Base-by-base conservation (phyloP, 768 basidiomycete species). In the Lactifluus subvellereus region DNA sequence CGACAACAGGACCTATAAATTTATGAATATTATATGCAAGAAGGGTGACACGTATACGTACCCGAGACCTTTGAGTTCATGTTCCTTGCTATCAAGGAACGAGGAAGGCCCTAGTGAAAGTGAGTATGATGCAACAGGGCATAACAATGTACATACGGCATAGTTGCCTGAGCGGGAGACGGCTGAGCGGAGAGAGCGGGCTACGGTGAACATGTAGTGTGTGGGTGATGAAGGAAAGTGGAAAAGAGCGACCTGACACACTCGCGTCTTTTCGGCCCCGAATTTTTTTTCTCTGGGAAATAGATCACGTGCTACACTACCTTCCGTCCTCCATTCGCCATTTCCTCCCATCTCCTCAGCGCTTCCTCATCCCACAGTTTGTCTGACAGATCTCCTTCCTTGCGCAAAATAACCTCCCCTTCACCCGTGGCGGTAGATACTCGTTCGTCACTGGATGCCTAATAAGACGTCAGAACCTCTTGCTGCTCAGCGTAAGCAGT, bases 51-150 rank as follows among this genome's bases (percentile, higher is more conserved):
- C 48, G 45, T 45, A 56, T 20, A 74, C 85, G 47, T 66, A 90
- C 90, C 94, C 66, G 81, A 85, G 75, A 96, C 90, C 84, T 96
- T 97, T 68, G 89, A 85, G 81, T 94, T 94, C 91, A 95, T 94
- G 79, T 88, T 92, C 76, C 94, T 86, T 70, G 89, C 89, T 74
- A 93, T 84, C 75, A 81, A 77, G 65, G 84, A 83, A 69, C 88
- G 87, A 68, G 86, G 83, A 71, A 87, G 75, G 69, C 80, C 82
- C 87, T 89, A 61, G 10, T 59, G 35, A 66, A 57, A 53, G 58
- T 70, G 62, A 62, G 59, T 35, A 69, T 20, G 13, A 32, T 18
- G 27, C 20, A 20, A 37, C 47, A 22, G 11, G 6, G 27, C 32
- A 20, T 49, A 22, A 10, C 27, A 4, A 11, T 42, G 9, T 22